A percentile compares a stretch with the other conserved stretches of the same genome.
phyloP scores from a whole-genome alignment of 768 basidiomycete species.

The Boletus tomentosulus region DNA sequence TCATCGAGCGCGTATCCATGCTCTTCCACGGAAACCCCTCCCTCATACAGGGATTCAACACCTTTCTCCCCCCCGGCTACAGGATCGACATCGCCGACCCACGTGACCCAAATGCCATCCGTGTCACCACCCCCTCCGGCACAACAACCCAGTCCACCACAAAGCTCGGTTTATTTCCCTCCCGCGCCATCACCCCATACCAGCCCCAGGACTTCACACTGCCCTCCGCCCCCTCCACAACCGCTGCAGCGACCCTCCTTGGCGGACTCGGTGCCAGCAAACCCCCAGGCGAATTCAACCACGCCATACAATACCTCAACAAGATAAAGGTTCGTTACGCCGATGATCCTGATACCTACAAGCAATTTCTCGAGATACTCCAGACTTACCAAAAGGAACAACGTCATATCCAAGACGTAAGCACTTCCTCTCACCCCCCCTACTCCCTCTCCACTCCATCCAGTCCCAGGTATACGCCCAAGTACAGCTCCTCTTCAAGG shows the following conservation, averaged over 20 bases:
- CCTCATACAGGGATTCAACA: slow-evolving; percentile 97
- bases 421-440: slow-evolving; percentile 22
- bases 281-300: slow-evolving; percentile 72
- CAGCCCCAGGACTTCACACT: slow-evolving; percentile 44
- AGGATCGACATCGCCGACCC: slow-evolving; percentile 83
- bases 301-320: slow-evolving; percentile 96
- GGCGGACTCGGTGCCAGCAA: slow-evolving; percentile 54
- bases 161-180: slow-evolving; percentile 31
- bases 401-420: slow-evolving; percentile 64
- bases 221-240: slow-evolving; percentile 43
- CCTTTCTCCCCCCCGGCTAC: slow-evolving; percentile 92
- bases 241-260: slow-evolving; percentile 63
- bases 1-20: slow-evolving; percentile 90
- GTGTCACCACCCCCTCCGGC: slow-evolving; percentile 76
- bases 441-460: slow-evolving; percentile 1
- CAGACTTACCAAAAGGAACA: slow-evolving; percentile 87
- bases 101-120: slow-evolving; percentile 66
- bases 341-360: slow-evolving; percentile 89
- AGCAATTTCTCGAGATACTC: slow-evolving; percentile 83
- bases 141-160: slow-evolving; percentile 63
- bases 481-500: slow-evolving; percentile 77
- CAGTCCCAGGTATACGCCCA: slow-evolving; percentile 77
- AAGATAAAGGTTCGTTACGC: slow-evolving; percentile 93
- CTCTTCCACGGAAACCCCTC: slow-evolving; percentile 87
- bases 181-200: slow-evolving; percentile 56